These are phyloP conservation scores for Phytophthora sojae DNA, from an alignment of 352 stramenopile genomes.

Conservation along the genomic window DNA sequence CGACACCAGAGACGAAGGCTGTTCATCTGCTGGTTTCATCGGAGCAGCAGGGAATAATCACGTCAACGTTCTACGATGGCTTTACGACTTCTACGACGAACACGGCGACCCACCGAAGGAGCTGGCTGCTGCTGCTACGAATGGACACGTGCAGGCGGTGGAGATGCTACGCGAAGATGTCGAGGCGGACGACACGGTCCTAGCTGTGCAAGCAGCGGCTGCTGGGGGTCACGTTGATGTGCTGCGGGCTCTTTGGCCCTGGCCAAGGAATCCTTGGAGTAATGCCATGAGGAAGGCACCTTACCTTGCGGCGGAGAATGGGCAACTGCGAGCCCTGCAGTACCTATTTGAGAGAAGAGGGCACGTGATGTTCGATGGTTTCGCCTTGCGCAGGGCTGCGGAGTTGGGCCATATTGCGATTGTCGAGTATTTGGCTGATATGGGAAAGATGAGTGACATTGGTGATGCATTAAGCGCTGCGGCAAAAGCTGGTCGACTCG, in stretches of 20 bases:
- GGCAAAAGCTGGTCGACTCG: background rate
- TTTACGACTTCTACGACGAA: too few species aligned
- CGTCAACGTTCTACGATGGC: too few species aligned
- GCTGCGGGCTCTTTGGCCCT: background rate
- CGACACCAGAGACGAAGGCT: too few species aligned
- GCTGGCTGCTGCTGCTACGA: background rate
- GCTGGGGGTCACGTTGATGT: background rate
- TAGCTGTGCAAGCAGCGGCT: too few species aligned
- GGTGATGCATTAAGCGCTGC: background rate
- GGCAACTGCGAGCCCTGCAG: background rate
- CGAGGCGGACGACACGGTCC: too few species aligned
- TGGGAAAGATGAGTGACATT: background rate
- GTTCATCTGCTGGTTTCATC: too few species aligned
- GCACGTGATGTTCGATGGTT: background rate
- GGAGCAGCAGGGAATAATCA: too few species aligned
- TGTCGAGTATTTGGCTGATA: background rate
- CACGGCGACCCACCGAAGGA: too few species aligned
- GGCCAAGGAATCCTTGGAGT: background rate
- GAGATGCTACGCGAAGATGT: background rate
- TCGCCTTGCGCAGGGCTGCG: too few species aligned
- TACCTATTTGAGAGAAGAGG: background rate
- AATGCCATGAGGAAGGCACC: background rate
- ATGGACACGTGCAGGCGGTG: background rate
- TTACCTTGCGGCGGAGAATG: background rate
- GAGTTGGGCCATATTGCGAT: background rate